A percentile compares a stretch with the other conserved stretches of the same genome.
phyloP scores from a whole-genome alignment of 2,329 filamentous ascomycete genomes.

The Exophiala bonariae region DNA sequence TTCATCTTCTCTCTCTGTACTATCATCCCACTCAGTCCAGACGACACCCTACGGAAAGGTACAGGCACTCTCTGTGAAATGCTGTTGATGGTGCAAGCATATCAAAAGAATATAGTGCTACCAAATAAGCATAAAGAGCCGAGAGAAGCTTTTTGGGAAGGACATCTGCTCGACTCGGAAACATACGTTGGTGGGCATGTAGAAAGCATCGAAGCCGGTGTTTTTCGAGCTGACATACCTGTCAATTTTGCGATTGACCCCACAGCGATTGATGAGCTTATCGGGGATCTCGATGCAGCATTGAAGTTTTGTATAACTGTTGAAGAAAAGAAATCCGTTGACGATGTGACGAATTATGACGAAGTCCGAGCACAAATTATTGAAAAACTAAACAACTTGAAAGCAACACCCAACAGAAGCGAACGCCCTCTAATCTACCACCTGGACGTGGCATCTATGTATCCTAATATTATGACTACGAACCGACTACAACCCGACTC shows the following conservation, averaged over 20 bases:
- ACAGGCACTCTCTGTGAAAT: slow-evolving; percentile 99
- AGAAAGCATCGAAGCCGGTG: slow-evolving; percentile 97
- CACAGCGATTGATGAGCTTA: slow-evolving; percentile 82
- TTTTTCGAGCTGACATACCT: slow-evolving; percentile 93
- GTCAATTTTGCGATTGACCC: slow-evolving; percentile 92
- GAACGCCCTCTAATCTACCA: slow-evolving; percentile 95
- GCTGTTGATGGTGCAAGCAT: slow-evolving; percentile 98
- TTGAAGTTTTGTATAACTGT: slow-evolving; percentile 83
- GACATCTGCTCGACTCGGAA: slow-evolving; percentile 92
- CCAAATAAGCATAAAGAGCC: slow-evolving; percentile 95
- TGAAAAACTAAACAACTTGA: slow-evolving; percentile 69
- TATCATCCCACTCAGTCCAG: slow-evolving; percentile 87
- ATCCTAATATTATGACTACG: slow-evolving; percentile 99
- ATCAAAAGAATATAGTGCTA: slow-evolving; percentile 84
- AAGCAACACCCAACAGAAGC: slow-evolving; percentile 76
- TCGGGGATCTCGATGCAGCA: slow-evolving; percentile 82
- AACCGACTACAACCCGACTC: slow-evolving; percentile 96
- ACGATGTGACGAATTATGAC: slow-evolving; percentile 78
- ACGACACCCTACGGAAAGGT: slow-evolving; percentile 91
- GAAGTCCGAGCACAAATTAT: slow-evolving; percentile 82
- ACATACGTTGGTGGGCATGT: slow-evolving; percentile 98
- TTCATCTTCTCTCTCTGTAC: slow-evolving; percentile 99
- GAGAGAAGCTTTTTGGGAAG: slow-evolving; percentile 93
- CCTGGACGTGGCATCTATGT: slow-evolving; percentile 98
- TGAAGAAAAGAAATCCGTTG: slow-evolving; percentile 78